Evolutionary conservation across 2,329 filamentous ascomycete species (phyloP).

Genomic region (Botrytis fabae): DNA sequence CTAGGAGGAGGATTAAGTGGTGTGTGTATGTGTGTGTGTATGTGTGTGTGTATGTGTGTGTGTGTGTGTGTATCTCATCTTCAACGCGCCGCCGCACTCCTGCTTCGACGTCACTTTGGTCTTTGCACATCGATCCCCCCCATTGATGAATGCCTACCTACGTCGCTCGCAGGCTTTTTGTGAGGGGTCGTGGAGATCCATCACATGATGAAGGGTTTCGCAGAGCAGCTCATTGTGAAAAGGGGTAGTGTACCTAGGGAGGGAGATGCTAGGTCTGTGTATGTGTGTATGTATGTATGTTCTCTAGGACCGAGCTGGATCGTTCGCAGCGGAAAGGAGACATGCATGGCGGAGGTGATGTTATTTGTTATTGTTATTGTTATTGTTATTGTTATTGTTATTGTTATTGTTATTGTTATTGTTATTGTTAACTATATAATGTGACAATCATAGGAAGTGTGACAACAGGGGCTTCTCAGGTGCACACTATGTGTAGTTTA

Average conservation of each 20-base stretch:
- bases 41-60: background rate
- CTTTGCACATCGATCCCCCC: background rate
- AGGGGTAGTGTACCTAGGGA: background rate
- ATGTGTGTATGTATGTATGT: background rate
- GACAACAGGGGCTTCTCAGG: background rate
- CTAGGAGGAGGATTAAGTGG: background rate
- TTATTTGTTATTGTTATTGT: background rate
- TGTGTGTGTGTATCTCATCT: background rate
- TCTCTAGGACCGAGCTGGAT: background rate
- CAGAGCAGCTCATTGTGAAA: background rate
- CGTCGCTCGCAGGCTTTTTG: background rate
- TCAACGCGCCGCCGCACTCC: constrained; percentile 7
- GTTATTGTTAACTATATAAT: background rate
- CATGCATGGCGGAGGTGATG: background rate
- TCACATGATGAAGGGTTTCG: constrained; percentile 9
- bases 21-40: background rate
- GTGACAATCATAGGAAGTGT: background rate
- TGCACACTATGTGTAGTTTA: background rate
- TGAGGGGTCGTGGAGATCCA: constrained; percentile 11
- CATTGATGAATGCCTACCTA: background rate
- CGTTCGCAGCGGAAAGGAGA: background rate
- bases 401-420: background rate
- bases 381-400: background rate
- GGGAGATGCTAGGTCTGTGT: no score
- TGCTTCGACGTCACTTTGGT: constrained; percentile 19